Conservation (phyloP, 129 eudicot species). For the carrot (Daucus carota) region DH1_v3.0 NC_030383.2:60318001-60318500, state of each 20-base stretch:
- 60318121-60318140: no score
- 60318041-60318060: neutral
- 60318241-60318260: neutral
- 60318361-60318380: neutral
- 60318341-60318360: slow-evolving; percentile 14
- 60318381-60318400: neutral
- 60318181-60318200: no score
- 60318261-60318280: neutral
- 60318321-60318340: slow-evolving; percentile 1
- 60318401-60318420: no score
- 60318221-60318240: slow-evolving; percentile 3
- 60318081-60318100: neutral
- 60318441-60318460: neutral
- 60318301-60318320: neutral
- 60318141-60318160: no score
- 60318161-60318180: no score
- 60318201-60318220: no score
- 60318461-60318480: neutral
- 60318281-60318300: neutral
- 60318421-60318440: neutral
- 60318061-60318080: neutral
- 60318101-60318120: neutral
- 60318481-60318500: neutral
- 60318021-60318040: neutral
- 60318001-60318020: neutral